Percentiles rank a stretch among this genome's conserved stretches.
Conservation (phyloP, 371 early-diverging fungal species). For the Basidiobolus meristosporus region DNA sequence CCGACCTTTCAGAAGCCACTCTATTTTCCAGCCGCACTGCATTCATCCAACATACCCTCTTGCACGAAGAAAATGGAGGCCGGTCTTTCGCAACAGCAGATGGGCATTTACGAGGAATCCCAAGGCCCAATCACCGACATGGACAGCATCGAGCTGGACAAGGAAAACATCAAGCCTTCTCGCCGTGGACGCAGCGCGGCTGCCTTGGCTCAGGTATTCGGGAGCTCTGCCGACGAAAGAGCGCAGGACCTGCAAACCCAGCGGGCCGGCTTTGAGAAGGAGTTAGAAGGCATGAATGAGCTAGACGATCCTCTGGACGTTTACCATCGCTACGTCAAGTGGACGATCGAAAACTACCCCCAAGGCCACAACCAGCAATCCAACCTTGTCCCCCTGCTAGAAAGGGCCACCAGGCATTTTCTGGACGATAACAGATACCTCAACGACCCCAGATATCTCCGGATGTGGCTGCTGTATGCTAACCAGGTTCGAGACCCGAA, state of each 20-base stretch:
- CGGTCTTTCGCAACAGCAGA: no score
- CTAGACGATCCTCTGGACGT: conserved; percentile 60
- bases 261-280: conserved; percentile 17
- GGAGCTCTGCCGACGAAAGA: conserved; percentile 10
- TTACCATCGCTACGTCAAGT: conserved; percentile 45
- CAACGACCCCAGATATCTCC: conserved; percentile 57
- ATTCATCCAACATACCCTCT: no score
- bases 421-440: conserved; percentile 37
- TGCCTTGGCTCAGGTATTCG: conserved; percentile 18
- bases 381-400: conserved; percentile 26
- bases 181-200: conserved; percentile 41
- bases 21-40: no score
- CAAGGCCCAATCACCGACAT: not conserved
- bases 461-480: conserved; percentile 51
- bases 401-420: conserved; percentile 34
- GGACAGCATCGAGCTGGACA: conserved; percentile 30
- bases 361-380: conserved; percentile 31
- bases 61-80: no score
- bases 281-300: conserved; percentile 21
- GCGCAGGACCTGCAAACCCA: conserved; percentile 12
- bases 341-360: conserved; percentile 48
- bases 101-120: no score
- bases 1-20: no score
- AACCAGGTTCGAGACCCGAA: conserved; percentile 23
- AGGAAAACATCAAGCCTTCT: conserved; percentile 67